These are phyloP conservation scores for Gaeumannomyces sp. DNA, from an alignment of 2,329 filamentous ascomycete genomes.

Conservation along the genomic window DNA sequence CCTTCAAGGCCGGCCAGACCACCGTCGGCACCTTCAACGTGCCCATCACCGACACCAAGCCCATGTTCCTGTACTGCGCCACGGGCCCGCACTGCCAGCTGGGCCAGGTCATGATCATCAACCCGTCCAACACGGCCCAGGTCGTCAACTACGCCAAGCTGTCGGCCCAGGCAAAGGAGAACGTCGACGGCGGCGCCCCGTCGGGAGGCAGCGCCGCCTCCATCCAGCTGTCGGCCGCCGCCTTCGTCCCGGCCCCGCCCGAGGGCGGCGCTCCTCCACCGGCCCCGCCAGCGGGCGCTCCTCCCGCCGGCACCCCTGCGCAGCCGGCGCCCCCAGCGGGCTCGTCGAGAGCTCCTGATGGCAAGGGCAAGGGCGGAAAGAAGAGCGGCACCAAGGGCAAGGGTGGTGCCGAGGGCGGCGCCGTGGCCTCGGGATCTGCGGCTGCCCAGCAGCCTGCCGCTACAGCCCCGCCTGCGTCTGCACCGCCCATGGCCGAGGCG, in stretches of 20 bases:
- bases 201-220: background rate
- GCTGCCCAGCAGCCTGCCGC: background rate
- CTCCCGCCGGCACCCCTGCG: background rate
- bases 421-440: background rate
- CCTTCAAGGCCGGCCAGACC: constrained; percentile 28
- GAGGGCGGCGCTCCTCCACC: background rate
- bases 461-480: no score
- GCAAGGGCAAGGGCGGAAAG: background rate
- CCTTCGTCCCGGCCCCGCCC: constrained; percentile 2
- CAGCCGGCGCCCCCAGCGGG: no score
- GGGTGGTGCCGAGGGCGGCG: background rate
- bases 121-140: constrained; percentile 10
- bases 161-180: background rate
- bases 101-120: constrained; percentile 11
- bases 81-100: constrained; percentile 10
- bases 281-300: no score
- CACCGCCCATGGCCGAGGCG: no score
- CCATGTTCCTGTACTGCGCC: constrained; percentile 32
- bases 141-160: constrained; percentile 10
- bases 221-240: background rate
- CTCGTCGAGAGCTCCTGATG: background rate
- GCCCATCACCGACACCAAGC: constrained; percentile 34
- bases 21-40: constrained; percentile 41
- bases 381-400: background rate
- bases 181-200: constrained; percentile 2